phyloP scores from a whole-genome alignment of 257 asterid genomes.

The Solanum phureja region DNA sequence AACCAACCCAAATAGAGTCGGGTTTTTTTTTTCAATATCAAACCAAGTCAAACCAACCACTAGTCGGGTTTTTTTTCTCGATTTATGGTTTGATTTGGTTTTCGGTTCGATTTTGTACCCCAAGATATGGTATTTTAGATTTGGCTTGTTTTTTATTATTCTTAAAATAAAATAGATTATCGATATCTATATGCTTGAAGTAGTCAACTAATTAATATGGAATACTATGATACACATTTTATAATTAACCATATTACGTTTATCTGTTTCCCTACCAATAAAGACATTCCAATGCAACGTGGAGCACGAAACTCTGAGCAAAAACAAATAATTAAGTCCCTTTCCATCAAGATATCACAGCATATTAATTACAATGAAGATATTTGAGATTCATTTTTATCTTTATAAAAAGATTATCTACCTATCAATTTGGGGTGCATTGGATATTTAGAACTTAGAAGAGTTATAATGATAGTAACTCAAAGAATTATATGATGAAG shows the following conservation, averaged over 20 bases:
- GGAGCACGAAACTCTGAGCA: background rate
- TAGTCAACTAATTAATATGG: background rate
- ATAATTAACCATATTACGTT: background rate
- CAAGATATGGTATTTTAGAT: background rate
- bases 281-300: background rate
- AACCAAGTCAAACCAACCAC: too few relatives aligned
- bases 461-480: background rate
- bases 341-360: background rate
- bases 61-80: too few relatives aligned
- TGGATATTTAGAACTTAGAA: background rate
- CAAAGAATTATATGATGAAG: background rate
- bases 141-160: background rate
- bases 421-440: background rate
- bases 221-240: background rate
- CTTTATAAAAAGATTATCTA: background rate
- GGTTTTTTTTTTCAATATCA: too few relatives aligned
- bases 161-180: background rate
- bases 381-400: background rate
- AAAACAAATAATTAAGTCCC: background rate
- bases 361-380: background rate
- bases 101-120: too few relatives aligned
- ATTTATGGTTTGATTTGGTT: too few relatives aligned
- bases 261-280: background rate
- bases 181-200: background rate
- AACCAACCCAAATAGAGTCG: too few relatives aligned